Base-by-base conservation (phyloP, 805 yeast species). In the Blastobotrys attinorum region DNA sequence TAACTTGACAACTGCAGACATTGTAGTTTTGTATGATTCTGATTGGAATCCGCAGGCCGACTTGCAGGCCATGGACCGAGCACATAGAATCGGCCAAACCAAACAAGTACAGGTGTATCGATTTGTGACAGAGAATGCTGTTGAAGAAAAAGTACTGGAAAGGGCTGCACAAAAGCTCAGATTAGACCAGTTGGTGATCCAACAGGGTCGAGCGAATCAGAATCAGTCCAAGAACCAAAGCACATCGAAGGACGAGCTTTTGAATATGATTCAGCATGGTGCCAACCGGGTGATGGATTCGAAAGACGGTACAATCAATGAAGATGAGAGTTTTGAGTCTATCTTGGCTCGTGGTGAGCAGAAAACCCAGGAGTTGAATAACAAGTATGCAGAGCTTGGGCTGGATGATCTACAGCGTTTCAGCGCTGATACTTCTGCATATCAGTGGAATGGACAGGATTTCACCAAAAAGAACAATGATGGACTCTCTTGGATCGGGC, bases 41-140 rank as follows among this genome's bases (percentile, higher is more conserved):
- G 97, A 89, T 64, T 89, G 97, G 97, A 89, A 89, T 58, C 97
- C 97, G 1, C 97, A 89, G 59, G 97, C 96, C 0, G 97, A 89
- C 70, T 69, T 89, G 53, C 97, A 89, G 65, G 97, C 97, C 1
- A 89, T 89, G 97, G 97, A 89, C 60, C 73, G 97, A 55, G 97
- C 97, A 1, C 97, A 89, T 59, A 77, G 97, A 70, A 89, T 89
- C 59, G 97, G 97, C 5, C 97, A 89, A 61, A 90, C 84, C 58
- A 90, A 90, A 60, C 98, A 90, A 65, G 98, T 90, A 3, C 74
- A 77, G 52, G 97, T 90, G 16, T 90, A 75, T 60, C 70, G 98
- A 50, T 86, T 90, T 64, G 94, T 90, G 22, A 90, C 97, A 2
- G 97, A 90, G 58, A 83, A 88, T 62, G 97, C 98, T 1, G 87